Evolutionary conservation across 2,329 filamentous ascomycete species (phyloP).

Genomic region (Stachybotrys elegans): DNA sequence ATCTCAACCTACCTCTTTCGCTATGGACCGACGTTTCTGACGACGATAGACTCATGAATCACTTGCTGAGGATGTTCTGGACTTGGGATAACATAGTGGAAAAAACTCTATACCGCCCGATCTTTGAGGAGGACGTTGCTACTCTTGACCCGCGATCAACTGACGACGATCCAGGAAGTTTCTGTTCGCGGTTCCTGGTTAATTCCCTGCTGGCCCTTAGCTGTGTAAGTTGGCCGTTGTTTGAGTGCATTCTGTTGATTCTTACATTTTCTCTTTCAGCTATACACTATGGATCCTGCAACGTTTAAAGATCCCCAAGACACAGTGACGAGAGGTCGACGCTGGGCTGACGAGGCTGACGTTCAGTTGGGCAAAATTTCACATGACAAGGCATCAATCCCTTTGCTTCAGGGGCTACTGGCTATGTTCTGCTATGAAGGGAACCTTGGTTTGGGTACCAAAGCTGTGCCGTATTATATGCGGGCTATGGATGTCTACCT

Average conservation of each 20-base stretch:
- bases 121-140: neutral
- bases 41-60: neutral
- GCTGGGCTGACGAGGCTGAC: neutral
- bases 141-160: neutral
- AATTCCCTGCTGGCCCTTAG: neutral
- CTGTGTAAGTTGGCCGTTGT: neutral
- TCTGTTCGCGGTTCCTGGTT: neutral
- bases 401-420: neutral
- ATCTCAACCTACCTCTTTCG: neutral
- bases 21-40: neutral
- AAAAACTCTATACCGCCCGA: neutral
- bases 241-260: neutral
- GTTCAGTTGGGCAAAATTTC: neutral
- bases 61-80: neutral
- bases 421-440: neutral
- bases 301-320: neutral
- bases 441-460: neutral
- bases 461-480: neutral
- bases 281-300: neutral
- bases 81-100: neutral
- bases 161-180: neutral
- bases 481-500: neutral
- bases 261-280: neutral
- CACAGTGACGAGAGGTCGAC: neutral
- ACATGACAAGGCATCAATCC: neutral